phyloP scores from a whole-genome alignment of 116 monocot species.

The Cymodocea nodosa region DNA sequence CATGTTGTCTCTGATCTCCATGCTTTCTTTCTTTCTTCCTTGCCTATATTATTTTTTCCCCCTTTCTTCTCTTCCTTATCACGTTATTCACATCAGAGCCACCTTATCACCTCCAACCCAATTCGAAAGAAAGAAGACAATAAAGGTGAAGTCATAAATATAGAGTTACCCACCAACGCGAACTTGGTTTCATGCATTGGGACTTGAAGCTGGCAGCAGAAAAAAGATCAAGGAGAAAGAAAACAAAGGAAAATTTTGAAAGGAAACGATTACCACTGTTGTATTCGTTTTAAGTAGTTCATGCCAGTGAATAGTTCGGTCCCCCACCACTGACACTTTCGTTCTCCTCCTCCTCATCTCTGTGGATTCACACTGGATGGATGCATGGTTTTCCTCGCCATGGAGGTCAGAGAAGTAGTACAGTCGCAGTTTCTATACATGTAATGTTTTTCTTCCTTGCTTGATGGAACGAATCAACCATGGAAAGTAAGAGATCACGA shows the following conservation, averaged over 20 bases:
- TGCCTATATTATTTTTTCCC: too few relatives aligned
- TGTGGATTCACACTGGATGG: background rate
- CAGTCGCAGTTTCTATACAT: background rate
- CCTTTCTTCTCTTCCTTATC: background rate
- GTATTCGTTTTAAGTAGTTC: background rate
- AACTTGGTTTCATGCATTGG: background rate
- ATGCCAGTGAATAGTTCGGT: slow-evolving; percentile 2
- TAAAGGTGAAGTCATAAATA: background rate
- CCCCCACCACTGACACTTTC: slow-evolving; percentile 3
- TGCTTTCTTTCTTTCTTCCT: background rate
- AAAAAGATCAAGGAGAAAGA: background rate
- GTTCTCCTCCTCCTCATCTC: background rate
- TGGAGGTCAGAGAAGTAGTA: background rate
- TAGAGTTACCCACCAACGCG: background rate
- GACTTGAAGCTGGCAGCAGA: background rate
- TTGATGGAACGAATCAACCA: background rate
- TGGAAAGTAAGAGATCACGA: background rate
- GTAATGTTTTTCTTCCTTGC: background rate
- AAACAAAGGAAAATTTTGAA: background rate
- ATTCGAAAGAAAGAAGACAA: background rate
- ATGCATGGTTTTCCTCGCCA: slow-evolving; percentile 4
- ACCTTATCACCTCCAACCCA: background rate
- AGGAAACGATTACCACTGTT: background rate
- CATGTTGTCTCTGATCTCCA: background rate
- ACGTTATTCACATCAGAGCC: background rate